phyloP scores from a whole-genome alignment of 768 basidiomycete species.

The Serendipita sp. region DNA sequence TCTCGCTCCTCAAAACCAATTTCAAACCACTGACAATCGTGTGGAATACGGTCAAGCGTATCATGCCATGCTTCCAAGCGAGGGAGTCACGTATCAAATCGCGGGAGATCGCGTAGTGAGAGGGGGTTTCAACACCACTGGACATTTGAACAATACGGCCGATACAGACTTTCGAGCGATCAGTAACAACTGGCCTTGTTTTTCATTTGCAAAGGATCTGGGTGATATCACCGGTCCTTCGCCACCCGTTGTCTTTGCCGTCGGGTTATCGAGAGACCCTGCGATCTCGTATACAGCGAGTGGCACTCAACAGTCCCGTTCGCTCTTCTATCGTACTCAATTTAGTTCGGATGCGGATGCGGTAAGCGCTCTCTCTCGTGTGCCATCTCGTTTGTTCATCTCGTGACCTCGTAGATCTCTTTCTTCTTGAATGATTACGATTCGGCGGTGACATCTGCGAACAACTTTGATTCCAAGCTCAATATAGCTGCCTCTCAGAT shows the following conservation, averaged over 20 bases:
- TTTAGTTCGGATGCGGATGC: background rate
- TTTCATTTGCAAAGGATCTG: slow-evolving; percentile 9
- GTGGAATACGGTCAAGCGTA: background rate
- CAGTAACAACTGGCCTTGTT: slow-evolving; percentile 9
- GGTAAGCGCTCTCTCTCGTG: background rate
- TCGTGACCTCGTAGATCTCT: background rate
- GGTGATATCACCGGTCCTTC: background rate
- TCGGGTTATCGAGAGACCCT: slow-evolving; percentile 2
- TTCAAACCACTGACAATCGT: background rate
- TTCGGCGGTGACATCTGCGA: background rate
- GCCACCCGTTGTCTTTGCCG: slow-evolving; percentile 7
- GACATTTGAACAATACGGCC: background rate
- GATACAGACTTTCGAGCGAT: slow-evolving; percentile 7
- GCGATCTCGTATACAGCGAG: background rate
- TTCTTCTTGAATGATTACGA: background rate
- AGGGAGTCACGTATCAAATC: slow-evolving; percentile 8
- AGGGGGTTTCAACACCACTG: background rate
- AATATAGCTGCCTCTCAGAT: background rate
- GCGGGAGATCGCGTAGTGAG: slow-evolving; percentile 1
- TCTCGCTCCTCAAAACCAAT: background rate
- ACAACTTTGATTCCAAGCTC: no score
- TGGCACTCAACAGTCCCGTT: background rate
- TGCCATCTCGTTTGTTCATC: background rate
- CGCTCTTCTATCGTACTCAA: background rate
- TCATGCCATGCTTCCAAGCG: background rate